Evolutionary conservation across 2,329 filamentous ascomycete genomes (phyloP), one percentile per base, ranked within the genome.

Genomic region (Keithomyces neogunnii): DNA sequence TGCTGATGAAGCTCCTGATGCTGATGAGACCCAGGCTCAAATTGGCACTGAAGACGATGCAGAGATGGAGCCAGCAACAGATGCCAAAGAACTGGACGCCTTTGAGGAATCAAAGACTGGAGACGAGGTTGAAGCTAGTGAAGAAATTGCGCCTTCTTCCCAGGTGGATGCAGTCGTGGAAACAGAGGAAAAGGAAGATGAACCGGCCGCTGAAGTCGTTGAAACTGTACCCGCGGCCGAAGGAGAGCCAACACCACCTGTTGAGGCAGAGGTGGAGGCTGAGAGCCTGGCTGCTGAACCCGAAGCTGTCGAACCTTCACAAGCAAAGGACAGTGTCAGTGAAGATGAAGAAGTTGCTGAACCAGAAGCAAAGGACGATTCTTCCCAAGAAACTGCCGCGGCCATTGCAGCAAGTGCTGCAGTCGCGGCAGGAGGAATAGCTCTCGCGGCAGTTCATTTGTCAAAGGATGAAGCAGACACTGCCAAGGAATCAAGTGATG

Each of bases 361-460:
- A 48, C 42, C 50, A 39, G 53, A 58, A 7, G 45, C 48, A 13
- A 57, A 58, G 47, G 50, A 48, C 29, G 39, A 51, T 9, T 29
- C 35, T 40, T 29, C 19, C 6, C 2, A 2, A 8, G 39, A 28
- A 9, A 2, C 26, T 13, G 40, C 19, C 19, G 19, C 19, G 1
- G 19, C 19, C 19, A 19, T 19, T 19, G 19, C 19, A 19, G 19
- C 19, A 19, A 19, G 19, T 1, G 19, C 19, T 19, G 19, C 19
- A 19, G 19, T 19, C 19, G 19, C 19, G 19, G 19, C 19, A 19
- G 19, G 19, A 19, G 19, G 19, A 19, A 19, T 19, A 19, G 19
- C 19, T 19, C 19, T 19, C 1, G 19, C 19, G 19, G 19, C 19
- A 19, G 19, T 19, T 19, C 19, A 19, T 19, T 19, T 19, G 19